Percentiles rank a stretch among this genome's conserved stretches.
These are phyloP conservation scores for Leishmania arabica DNA, from an alignment of 208 protist genomes.

Conservation along the genomic window DNA sequence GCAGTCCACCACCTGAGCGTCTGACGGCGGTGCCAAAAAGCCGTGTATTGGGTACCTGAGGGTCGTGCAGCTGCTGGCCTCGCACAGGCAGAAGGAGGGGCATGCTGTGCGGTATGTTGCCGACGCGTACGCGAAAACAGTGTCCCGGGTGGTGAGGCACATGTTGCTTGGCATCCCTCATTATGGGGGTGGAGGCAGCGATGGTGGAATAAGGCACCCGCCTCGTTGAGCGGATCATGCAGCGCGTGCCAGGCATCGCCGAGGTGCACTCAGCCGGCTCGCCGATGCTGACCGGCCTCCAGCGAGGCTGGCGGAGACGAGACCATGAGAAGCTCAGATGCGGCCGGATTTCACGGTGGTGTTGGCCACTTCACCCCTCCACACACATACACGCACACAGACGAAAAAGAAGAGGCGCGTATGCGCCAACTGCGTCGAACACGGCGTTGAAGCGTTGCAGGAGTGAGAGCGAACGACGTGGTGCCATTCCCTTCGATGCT, in stretches of 20 bases:
- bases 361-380: not conserved
- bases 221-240: conserved; percentile 54
- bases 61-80: conserved; percentile 38
- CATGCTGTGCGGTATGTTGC: conserved; percentile 43
- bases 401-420: not conserved
- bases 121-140: conserved; percentile 30
- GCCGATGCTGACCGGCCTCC: conserved; percentile 29
- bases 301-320: conserved; percentile 3
- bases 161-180: conserved; percentile 37
- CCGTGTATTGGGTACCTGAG: conserved; percentile 36
- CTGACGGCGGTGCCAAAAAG: not conserved
- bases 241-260: conserved; percentile 27
- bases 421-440: not conserved
- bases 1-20: conserved; percentile 28
- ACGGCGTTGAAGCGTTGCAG: not conserved
- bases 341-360: not conserved
- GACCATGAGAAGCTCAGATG: not conserved
- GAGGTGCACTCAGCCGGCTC: conserved; percentile 29
- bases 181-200: conserved; percentile 54
- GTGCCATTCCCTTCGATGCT: not conserved
- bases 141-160: conserved; percentile 50
- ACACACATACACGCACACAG: not conserved
- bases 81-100: conserved; percentile 30
- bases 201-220: conserved; percentile 31
- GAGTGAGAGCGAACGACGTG: not conserved